Evolutionary conservation across 805 yeast genomes (phyloP), one percentile per base, ranked within the genome.

Genomic region (Kregervanrija delftensis): DNA sequence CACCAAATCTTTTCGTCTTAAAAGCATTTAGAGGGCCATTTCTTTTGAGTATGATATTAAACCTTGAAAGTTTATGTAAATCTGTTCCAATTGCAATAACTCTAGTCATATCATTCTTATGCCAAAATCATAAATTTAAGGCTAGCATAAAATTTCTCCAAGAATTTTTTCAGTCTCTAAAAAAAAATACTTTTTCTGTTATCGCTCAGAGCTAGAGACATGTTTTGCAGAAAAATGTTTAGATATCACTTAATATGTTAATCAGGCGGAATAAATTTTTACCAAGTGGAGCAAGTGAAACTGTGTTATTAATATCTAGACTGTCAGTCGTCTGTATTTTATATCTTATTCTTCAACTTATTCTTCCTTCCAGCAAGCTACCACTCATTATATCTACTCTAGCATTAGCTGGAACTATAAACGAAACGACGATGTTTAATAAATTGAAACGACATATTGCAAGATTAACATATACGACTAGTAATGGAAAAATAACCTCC

Each of bases 41-140:
- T 17, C 64, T 60, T 1, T 33, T 37, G 2, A 81, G 57, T 0
- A 83, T 63, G 1, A 54, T 48, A 2, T 60, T 53, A 45, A 83
- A 75, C 36, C 90, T 59, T 12, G 67, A 49, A 1, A 74, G 58
- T 22, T 65, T 60, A 30, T 79, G 68, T 3, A 83, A 52, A 53
- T 83, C 91, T 8, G 71, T 68, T 8, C 88, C 89, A 11, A 81
- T 59, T 8, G 79, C 81, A 30, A 71, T 42, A 0, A 72, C 58
- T 39, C 64, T 50, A 2, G 56, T 45, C 63, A 59, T 58, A 14
- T 32, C 22, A 13, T 14, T 16, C 28, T 6, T 22, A 2, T 22
- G 28, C 28, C 6, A 22, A 22, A 22, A 5, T 22, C n/a, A n/a
- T 22, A 22, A 2, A 22, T 22, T 22, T 22, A 2, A 22, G 8